These are phyloP conservation scores for Podospora didyma DNA, from an alignment of 495 filamentous ascomycete genomes.

Conservation along the genomic window DNA sequence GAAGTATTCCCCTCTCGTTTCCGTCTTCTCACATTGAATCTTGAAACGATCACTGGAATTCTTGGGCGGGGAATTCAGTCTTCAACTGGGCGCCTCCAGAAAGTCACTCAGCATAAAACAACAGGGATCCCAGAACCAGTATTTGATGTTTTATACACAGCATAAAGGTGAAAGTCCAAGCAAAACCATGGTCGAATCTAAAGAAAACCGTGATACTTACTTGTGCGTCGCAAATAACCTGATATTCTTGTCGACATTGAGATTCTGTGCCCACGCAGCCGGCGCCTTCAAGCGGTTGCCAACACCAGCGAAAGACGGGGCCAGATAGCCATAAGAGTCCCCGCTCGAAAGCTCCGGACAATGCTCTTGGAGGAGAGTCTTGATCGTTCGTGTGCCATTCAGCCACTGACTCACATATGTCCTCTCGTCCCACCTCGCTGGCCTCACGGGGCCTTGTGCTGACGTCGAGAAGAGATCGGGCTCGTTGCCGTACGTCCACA, in stretches of 20 bases:
- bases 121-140: too few relatives aligned
- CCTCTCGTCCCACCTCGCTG: slow-evolving; percentile 51
- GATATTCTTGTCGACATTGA: slow-evolving; percentile 49
- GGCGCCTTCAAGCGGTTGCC: slow-evolving; percentile 50
- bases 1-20: neutral
- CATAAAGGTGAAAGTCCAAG: too few relatives aligned
- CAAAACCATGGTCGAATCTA: slow-evolving; percentile 7
- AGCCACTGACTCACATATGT: slow-evolving; percentile 61
- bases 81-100: too few relatives aligned
- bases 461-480: slow-evolving; percentile 59
- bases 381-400: slow-evolving; percentile 48
- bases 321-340: slow-evolving; percentile 49
- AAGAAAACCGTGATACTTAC: slow-evolving; percentile 30
- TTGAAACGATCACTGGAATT: too few relatives aligned
- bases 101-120: too few relatives aligned
- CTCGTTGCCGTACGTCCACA: slow-evolving; percentile 67
- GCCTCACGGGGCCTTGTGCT: slow-evolving; percentile 49
- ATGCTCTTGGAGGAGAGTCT: slow-evolving; percentile 38
- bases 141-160: too few relatives aligned
- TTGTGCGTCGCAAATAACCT: slow-evolving; percentile 61
- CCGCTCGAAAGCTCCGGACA: slow-evolving; percentile 49
- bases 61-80: too few relatives aligned
- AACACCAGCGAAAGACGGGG: slow-evolving; percentile 58
- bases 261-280: slow-evolving; percentile 47
- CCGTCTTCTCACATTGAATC: too few relatives aligned